Evolutionary conservation across 1,284 basidiomycete genomes (phyloP), one percentile per base, ranked within the genome.

Genomic region (Neonothopanus nambi): DNA sequence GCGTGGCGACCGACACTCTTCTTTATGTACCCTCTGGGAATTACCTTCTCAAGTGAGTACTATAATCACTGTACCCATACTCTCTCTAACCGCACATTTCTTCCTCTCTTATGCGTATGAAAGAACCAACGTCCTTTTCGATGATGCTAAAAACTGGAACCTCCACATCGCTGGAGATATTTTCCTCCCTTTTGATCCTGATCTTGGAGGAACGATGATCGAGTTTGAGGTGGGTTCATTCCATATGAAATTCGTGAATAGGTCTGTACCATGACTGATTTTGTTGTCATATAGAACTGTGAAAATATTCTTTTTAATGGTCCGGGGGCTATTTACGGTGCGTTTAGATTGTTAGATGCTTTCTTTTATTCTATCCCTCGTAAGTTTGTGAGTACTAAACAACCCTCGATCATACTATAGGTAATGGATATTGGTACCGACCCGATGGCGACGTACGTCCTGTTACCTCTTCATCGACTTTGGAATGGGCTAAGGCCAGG

Each of bases 401-500:
- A n/a, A n/a, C n/a, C n/a, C n/a, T n/a, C n/a, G n/a, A n/a, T n/a
- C n/a, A n/a, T n/a, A n/a, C n/a, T 33, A 18, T 24, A 51, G 49
- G 49, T 3, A 61, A 63, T 36, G 62, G 62, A 3, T 63, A 63
- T 46, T 57, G 60, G 6, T 63, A 62, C 50, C 52, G 62, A 4
- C 56, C 57, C 1, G 58, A 39, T 23, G 58, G 55, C 30, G 46
- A 63, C 30, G 59, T 63, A 51, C 38, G 37, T n/a, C 28, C n/a
- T 30, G n/a, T n/a, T n/a, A n/a, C 39, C 17, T 3, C 13, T 43
- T 51, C 24, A 15, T 8, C 15, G 21, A 5, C 15, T 48, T 26
- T 20, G 26, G 11, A 28, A 28, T 11, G 9, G 9, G 2, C 3
- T 5, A 33, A 11, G 13, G 18, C 42, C 23, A 17, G 39, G 13